phyloP scores from a whole-genome alignment of 805 yeast genomes.

The Gaillardinia entomophila region DNA sequence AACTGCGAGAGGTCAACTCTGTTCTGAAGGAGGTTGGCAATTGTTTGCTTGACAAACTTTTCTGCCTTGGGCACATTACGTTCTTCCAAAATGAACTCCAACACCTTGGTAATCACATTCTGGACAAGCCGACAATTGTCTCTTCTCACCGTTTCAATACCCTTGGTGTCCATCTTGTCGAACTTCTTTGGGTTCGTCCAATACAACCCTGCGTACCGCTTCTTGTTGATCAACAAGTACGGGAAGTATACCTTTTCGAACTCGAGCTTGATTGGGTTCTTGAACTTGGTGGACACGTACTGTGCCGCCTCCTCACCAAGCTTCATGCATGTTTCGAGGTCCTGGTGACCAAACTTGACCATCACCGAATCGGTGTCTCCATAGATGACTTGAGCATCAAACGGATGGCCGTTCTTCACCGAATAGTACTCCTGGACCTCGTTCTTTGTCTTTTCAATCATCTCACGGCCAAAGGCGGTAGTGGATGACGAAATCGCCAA shows the following conservation, averaged over 20 bases:
- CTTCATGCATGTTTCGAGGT: conserved; percentile 78
- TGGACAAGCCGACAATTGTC: conserved; percentile 95
- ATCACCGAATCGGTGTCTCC: conserved; percentile 99
- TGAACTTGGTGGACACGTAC: conserved; percentile 71
- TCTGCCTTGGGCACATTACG: conserved; percentile 84
- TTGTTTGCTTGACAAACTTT: conserved; percentile 75
- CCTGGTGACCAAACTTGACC: conserved; percentile 90
- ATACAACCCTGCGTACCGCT: conserved; percentile 93
- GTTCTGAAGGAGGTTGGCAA: conserved; percentile 86
- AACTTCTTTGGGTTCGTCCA: conserved; percentile 92
- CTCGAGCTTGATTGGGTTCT: conserved; percentile 86
- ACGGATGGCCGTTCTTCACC: conserved; percentile 75
- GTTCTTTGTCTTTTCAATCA: conserved; percentile 89
- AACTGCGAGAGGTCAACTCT: conserved; percentile 87
- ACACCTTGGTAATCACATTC: conserved; percentile 86
- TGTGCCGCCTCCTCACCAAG: conserved; percentile 94
- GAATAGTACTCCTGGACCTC: conserved; percentile 78
- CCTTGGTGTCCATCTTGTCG: conserved; percentile 97
- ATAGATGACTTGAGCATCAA: conserved; percentile 85
- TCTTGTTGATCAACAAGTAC: conserved; percentile 86
- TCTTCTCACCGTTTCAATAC: conserved; percentile 96
- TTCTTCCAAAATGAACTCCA: conserved; percentile 79
- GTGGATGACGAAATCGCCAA: conserved; percentile 92
- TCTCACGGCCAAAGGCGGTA: conserved; percentile 92
- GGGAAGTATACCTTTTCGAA: conserved; percentile 97